Evolutionary conservation across 225 moss, liverwort and hornwort genomes (phyloP), one percentile per base, ranked within the genome.

Genomic region (Physcomitrium patens): DNA sequence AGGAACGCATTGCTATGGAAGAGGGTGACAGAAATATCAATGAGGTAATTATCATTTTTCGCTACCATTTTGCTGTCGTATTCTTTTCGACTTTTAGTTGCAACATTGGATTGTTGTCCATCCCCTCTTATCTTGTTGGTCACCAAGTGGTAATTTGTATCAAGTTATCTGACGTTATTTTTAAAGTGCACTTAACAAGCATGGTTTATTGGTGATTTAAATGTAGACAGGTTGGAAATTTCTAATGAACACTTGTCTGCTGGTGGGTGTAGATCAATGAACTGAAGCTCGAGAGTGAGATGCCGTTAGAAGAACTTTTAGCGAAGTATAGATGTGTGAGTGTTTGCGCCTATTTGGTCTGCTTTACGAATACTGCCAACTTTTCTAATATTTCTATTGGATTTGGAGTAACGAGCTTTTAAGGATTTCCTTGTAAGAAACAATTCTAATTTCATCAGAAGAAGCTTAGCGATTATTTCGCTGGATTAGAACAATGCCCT

Each of bases 301-400:
- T 95, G 87, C 82, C 93, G 27, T 60, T 95, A 50, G 93, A 93
- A 70, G 95, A 90, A 75, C 81, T 96, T 8, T 78, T 96, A 83
- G 95, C 89, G 57, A 86, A 91, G 77, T 96, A 96, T 68, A 83
- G 86, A 87, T 75, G 77, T 85, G 95, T 96, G 85, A 82, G 75
- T 69, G 65, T 65, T 48, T 4, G 42, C 6, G 62, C 23, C 41
- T 68, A 31, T 24, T 45, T 78, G 71, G 15, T 53, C 12, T 69
- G 60, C 10, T 53, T 48, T 31, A 42, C 13, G 43, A 12, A 0
- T 9, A 26, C 50, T 8, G 49, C 10, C 3, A 46, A 6, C 13
- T 1, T 28, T 65, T n/a, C 53, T 13, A 10, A 4, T 24, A n/a
- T 37, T 37, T 37, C 7, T 37, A 3, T 37, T 24, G 24, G 46